phyloP scores from a whole-genome alignment of 768 basidiomycete species.

The Tulasnella calospora region DNA sequence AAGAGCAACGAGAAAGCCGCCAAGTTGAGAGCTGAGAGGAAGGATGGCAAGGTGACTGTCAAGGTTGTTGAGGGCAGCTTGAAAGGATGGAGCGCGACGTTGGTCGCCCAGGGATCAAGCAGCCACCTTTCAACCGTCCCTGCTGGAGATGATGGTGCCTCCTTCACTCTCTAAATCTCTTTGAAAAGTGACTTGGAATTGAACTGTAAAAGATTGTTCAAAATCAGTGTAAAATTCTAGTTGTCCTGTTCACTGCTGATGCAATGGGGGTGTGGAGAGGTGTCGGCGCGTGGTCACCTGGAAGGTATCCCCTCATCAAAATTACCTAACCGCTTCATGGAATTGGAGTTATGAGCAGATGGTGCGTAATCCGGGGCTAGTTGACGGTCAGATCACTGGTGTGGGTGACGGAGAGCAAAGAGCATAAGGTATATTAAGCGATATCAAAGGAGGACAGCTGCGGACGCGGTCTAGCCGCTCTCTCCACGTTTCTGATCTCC shows the following conservation, averaged over 20 bases:
- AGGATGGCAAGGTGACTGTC: constrained; percentile 37
- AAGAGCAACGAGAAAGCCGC: constrained; percentile 44
- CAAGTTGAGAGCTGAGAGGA: constrained; percentile 38
- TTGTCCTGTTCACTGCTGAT: no score
- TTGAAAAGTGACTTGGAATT: not conserved
- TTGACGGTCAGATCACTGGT: no score
- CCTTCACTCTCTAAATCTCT: not conserved
- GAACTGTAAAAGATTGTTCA: not conserved
- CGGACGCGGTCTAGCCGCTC: not conserved
- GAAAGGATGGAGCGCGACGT: not conserved
- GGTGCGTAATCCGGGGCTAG: constrained; percentile 43
- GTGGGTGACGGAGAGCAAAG: no score
- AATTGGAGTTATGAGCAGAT: no score
- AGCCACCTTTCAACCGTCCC: not conserved
- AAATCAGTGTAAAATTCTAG: not conserved
- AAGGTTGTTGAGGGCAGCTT: constrained; percentile 24
- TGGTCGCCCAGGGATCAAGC: not conserved
- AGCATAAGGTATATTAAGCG: no score
- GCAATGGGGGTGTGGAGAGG: no score
- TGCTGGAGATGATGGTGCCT: not conserved
- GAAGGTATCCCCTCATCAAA: no score
- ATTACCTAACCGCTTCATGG: no score
- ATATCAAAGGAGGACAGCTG: no score
- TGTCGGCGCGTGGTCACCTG: no score
- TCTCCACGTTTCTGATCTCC: no score